Percentiles rank a stretch among this genome's conserved stretches.
These are phyloP conservation scores for Fusarium caatingaense DNA, from an alignment of 2,329 filamentous ascomycete genomes.

Conservation along the genomic window DNA sequence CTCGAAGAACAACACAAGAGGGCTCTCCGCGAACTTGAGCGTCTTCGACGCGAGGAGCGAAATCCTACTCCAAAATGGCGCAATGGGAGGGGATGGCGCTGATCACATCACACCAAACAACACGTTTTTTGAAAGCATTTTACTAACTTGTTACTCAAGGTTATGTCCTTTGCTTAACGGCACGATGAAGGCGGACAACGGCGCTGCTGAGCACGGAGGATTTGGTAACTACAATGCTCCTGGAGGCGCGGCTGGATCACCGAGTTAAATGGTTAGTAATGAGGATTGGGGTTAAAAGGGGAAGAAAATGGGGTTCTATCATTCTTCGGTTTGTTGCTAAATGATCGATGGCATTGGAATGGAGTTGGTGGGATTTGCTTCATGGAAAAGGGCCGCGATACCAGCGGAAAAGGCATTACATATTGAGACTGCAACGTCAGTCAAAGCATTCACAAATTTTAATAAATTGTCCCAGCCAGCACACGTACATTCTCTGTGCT, in stretches of 20 bases:
- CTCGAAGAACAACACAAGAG: slow-evolving; percentile 21
- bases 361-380: slow-evolving; percentile 35
- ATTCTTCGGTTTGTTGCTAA: slow-evolving; percentile 22
- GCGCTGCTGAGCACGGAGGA: slow-evolving; percentile 66
- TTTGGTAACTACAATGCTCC: slow-evolving; percentile 67
- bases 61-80: slow-evolving; percentile 34
- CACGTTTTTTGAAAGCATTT: slow-evolving; percentile 11
- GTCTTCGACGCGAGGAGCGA: slow-evolving; percentile 30
- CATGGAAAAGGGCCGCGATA: slow-evolving; percentile 22
- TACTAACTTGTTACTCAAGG: slow-evolving; percentile 58
- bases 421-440: slow-evolving; percentile 17
- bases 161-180: slow-evolving; percentile 89
- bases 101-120: slow-evolving; percentile 22
- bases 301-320: neutral
- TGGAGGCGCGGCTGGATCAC: slow-evolving; percentile 50
- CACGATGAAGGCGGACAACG: slow-evolving; percentile 73
- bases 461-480: slow-evolving; percentile 11
- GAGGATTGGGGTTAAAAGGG: neutral
- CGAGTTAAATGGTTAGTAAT: slow-evolving; percentile 33
- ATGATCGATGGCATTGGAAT: slow-evolving; percentile 26
- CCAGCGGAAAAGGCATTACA: slow-evolving; percentile 8
- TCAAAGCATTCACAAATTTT: slow-evolving; percentile 5
- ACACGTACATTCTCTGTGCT: neutral
- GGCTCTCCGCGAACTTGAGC: slow-evolving; percentile 27
- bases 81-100: slow-evolving; percentile 36